Evolutionary conservation across 1,139 yeast genomes (phyloP).

Genomic region (Scheffersomyces cryptocercus): DNA sequence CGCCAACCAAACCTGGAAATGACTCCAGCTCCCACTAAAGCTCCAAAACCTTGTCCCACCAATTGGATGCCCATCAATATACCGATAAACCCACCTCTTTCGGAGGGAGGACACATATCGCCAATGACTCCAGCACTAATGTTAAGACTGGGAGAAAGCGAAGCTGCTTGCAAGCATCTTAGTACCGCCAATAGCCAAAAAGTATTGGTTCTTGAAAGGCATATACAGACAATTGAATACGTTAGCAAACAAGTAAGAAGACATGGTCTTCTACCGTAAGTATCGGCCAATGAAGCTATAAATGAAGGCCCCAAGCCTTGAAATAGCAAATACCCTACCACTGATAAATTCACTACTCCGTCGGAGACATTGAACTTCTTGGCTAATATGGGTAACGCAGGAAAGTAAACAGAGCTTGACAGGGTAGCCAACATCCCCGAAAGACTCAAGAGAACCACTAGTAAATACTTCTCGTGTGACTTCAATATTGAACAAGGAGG

Average conservation of each 20-base stretch:
- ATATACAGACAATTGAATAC: constrained; percentile 24
- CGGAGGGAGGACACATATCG: constrained; percentile 62
- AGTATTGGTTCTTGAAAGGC: constrained; percentile 21
- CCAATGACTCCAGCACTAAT: constrained; percentile 67
- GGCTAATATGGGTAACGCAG: constrained; percentile 61
- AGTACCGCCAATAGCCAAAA: constrained; percentile 40
- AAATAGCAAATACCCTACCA: constrained; percentile 67
- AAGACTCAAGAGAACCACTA: constrained; percentile 22
- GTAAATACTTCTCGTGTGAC: constrained; percentile 17
- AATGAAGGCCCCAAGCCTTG: constrained; percentile 53
- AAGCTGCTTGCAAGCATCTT: constrained; percentile 68
- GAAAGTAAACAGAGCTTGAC: constrained; percentile 71
- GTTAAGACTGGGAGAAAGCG: constrained; percentile 70
- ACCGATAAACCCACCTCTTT: constrained; percentile 69
- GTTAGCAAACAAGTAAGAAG: constrained; percentile 13
- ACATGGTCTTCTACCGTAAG: constrained; percentile 65
- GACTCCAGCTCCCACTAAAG: constrained; percentile 69
- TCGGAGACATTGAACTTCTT: constrained; percentile 51
- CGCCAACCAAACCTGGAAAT: constrained; percentile 67
- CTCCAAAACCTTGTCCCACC: constrained; percentile 75
- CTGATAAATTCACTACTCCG: constrained; percentile 61
- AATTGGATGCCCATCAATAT: constrained; percentile 60
- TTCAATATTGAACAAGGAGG: constrained; percentile 14
- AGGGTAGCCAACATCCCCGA: constrained; percentile 60
- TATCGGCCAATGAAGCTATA: constrained; percentile 55